Conservation (phyloP, 306 rosid genomes). For the peach (Prunus persica) region Prunus_persica_NCBIv2 NC_034010.1:19481001-19481500, state of each 20-base stretch:
- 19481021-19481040: slow-evolving; percentile 14
- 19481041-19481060: slow-evolving; percentile 17
- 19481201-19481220: background rate
- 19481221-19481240: slow-evolving; percentile 3
- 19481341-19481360: background rate
- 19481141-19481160: slow-evolving; percentile 15
- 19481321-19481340: slow-evolving; percentile 5
- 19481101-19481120: background rate
- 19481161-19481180: slow-evolving; percentile 4
- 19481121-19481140: slow-evolving; percentile 8
- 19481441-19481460: background rate
- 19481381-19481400: background rate
- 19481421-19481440: background rate
- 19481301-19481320: slow-evolving; percentile 5
- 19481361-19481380: background rate
- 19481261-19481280: slow-evolving; percentile 13
- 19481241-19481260: background rate
- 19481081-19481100: background rate
- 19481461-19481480: background rate
- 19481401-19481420: background rate
- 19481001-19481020: slow-evolving; percentile 11
- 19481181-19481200: background rate
- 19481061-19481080: slow-evolving; percentile 14
- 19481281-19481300: background rate
- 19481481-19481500: too few relatives aligned